phyloP scores from a whole-genome alignment of 1,284 basidiomycete genomes.

The Ceratobasidium sp. region DNA sequence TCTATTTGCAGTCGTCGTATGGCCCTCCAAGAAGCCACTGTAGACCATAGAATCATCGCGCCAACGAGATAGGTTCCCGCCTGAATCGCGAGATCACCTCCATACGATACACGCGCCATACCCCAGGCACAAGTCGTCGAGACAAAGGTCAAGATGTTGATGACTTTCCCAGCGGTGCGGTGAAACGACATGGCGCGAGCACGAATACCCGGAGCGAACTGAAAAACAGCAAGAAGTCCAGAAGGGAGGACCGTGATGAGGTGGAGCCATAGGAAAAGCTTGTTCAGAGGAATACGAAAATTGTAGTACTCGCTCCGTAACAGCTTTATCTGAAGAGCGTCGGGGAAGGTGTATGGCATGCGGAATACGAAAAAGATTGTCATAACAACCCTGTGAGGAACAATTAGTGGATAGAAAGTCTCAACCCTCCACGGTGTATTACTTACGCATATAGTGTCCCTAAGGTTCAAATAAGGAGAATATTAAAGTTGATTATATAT shows the following conservation, averaged over 20 bases:
- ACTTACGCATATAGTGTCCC: too few species aligned
- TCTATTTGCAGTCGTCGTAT: constrained; percentile 12
- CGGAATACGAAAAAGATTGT: neutral
- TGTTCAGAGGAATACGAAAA: constrained; percentile 5
- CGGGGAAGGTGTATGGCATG: neutral
- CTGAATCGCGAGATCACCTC: constrained; percentile 27
- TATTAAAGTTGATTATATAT: too few species aligned
- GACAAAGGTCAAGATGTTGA: constrained; percentile 30
- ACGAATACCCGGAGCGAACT: constrained; percentile 9
- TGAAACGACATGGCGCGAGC: constrained; percentile 6
- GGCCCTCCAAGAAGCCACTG: constrained; percentile 5
- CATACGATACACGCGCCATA: constrained; percentile 19
- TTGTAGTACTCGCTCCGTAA: neutral
- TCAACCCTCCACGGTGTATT: too few species aligned
- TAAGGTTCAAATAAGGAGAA: too few species aligned
- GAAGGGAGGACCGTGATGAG: constrained; percentile 1
- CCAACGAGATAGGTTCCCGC: neutral
- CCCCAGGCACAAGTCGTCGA: constrained; percentile 14
- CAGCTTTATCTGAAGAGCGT: neutral
- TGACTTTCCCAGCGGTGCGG: constrained; percentile 9
- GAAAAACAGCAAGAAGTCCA: neutral
- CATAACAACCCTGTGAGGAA: constrained; percentile 3
- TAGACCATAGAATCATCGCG: constrained; percentile 11
- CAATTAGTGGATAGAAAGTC: too few species aligned
- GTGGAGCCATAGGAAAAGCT: constrained; percentile 8